Evolutionary conservation across 179 eudicot genomes (phyloP).

Genomic region (Heliamphora pulchella): DNA sequence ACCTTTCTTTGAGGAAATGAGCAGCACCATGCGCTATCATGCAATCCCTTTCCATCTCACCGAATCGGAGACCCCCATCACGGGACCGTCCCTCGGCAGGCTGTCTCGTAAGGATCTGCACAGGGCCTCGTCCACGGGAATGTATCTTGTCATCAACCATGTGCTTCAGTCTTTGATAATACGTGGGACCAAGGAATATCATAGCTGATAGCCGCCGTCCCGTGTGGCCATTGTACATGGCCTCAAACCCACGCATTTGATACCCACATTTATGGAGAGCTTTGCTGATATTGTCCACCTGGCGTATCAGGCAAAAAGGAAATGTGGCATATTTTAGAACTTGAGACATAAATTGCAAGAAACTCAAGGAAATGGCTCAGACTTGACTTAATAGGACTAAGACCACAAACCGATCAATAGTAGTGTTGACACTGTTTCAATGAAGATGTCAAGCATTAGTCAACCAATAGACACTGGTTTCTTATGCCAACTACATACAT

Average conservation of each 20-base stretch:
- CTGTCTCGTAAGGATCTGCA: constrained; percentile 85
- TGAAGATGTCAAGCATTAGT: too few relatives aligned
- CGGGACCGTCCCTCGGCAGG: constrained; percentile 96
- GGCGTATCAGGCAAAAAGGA: neutral
- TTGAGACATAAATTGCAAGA: neutral
- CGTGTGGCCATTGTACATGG: constrained; percentile 94
- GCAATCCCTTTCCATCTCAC: constrained; percentile 95
- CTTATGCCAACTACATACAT: too few relatives aligned
- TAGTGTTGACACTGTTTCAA: too few relatives aligned
- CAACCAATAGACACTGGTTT: too few relatives aligned
- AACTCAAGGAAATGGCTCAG: neutral
- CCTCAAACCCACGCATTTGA: constrained; percentile 95
- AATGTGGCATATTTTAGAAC: neutral
- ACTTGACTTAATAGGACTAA: neutral
- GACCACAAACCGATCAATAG: too few relatives aligned
- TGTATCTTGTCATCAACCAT: constrained; percentile 96
- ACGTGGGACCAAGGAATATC: constrained; percentile 94
- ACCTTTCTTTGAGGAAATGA: constrained; percentile 81
- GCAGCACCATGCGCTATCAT: constrained; percentile 99
- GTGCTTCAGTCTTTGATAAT: constrained; percentile 88
- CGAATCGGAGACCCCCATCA: constrained; percentile 91
- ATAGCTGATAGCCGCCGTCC: constrained; percentile 68
- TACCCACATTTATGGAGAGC: constrained; percentile 95
- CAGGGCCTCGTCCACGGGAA: constrained; percentile 89
- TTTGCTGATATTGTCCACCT: constrained; percentile 89